Percentiles rank a stretch among this genome's conserved stretches.
phyloP scores from a whole-genome alignment of 176 grass and related monocot genomes.

The Triticum timopheevii region DNA sequence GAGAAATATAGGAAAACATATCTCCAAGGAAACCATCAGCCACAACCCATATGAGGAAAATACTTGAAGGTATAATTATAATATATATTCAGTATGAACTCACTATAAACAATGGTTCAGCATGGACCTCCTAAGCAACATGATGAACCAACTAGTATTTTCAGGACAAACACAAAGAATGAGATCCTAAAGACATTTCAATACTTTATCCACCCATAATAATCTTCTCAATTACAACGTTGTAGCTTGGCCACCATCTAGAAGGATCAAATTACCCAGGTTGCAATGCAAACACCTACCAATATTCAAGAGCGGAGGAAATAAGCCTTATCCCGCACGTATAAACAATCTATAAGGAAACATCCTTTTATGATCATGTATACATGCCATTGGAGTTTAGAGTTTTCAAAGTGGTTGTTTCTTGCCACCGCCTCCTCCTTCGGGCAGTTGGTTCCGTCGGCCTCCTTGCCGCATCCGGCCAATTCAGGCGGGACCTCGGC shows the following conservation, averaged over 20 bases:
- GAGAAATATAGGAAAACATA: too few relatives aligned
- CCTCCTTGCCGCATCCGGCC: too few relatives aligned
- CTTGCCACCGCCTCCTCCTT: neutral
- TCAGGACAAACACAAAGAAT: slow-evolving; percentile 1
- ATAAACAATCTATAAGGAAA: too few relatives aligned
- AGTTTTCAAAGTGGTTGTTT: neutral
- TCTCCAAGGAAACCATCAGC: too few relatives aligned
- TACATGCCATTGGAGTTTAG: neutral
- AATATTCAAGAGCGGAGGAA: neutral
- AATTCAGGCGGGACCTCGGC: too few relatives aligned
- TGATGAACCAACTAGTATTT: slow-evolving; percentile 35
- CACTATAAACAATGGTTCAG: too few relatives aligned
- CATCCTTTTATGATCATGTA: too few relatives aligned
- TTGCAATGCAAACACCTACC: neutral
- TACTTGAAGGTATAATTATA: too few relatives aligned
- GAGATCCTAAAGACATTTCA: slow-evolving; percentile 60
- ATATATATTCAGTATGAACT: too few relatives aligned
- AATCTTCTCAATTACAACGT: slow-evolving; percentile 60
- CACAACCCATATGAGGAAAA: too few relatives aligned
- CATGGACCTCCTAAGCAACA: too few relatives aligned
- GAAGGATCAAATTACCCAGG: neutral
- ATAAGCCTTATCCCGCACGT: neutral
- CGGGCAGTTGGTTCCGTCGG: too few relatives aligned
- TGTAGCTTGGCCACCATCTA: neutral
- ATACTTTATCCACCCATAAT: slow-evolving; percentile 68